These are phyloP conservation scores for Tylopilus sp. DNA, from an alignment of 768 basidiomycete genomes.

Conservation along the genomic window DNA sequence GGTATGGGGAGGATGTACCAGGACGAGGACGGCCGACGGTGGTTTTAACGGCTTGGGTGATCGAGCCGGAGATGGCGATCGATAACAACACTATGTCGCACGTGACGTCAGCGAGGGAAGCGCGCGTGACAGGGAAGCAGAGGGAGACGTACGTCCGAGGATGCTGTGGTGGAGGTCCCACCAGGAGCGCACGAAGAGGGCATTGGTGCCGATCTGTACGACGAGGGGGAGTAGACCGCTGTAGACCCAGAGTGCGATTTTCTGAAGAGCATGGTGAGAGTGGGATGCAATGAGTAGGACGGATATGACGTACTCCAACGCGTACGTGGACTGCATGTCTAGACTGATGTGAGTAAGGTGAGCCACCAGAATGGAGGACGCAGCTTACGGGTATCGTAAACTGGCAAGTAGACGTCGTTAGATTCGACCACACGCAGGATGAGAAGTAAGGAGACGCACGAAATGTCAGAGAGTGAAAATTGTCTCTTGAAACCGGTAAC, in stretches of 20 bases:
- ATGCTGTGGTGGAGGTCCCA: slow-evolving; percentile 83
- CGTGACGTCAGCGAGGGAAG: background rate
- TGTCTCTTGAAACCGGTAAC: slow-evolving; percentile 69
- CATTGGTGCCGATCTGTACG: slow-evolving; percentile 64
- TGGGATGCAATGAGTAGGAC: background rate
- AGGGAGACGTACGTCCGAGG: slow-evolving; percentile 30
- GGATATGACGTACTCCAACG: slow-evolving; percentile 43
- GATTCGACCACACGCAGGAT: background rate
- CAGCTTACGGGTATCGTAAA: slow-evolving; percentile 37
- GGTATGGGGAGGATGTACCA: slow-evolving; percentile 37
- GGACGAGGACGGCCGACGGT: slow-evolving; percentile 89
- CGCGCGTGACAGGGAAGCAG: background rate
- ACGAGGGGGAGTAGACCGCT: slow-evolving; percentile 53
- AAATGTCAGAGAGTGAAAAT: slow-evolving; percentile 74
- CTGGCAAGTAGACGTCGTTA: slow-evolving; percentile 24
- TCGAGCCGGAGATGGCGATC: slow-evolving; percentile 66
- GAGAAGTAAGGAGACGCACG: slow-evolving; percentile 43
- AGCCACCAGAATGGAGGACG: background rate
- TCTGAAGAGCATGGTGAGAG: slow-evolving; percentile 6
- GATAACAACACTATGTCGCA: slow-evolving; percentile 55
- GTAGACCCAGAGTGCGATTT: slow-evolving; percentile 45
- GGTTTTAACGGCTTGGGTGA: slow-evolving; percentile 82
- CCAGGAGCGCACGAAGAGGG: slow-evolving; percentile 69
- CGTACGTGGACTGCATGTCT: slow-evolving; percentile 71
- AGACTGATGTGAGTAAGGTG: background rate